These are phyloP conservation scores for Mycena indigotica DNA, from an alignment of 768 basidiomycete genomes.

Conservation along the genomic window DNA sequence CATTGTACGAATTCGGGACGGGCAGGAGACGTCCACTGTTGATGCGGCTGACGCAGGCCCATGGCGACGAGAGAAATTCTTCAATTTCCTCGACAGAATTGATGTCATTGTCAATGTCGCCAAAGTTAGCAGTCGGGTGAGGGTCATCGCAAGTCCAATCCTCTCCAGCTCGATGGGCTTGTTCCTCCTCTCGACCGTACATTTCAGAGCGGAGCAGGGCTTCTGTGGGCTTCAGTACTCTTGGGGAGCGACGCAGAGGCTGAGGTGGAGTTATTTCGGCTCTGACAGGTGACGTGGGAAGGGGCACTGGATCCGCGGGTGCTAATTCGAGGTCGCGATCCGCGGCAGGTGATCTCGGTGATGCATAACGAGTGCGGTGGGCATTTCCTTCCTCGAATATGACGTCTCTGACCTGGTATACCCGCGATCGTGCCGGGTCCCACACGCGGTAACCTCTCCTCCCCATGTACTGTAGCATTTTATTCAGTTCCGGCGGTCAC, in stretches of 20 bases:
- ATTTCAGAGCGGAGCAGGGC: background rate
- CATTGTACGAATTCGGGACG: constrained; percentile 1
- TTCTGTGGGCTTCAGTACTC: background rate
- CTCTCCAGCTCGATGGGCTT: background rate
- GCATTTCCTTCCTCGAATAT: constrained; percentile 11
- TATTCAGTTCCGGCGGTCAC: too few relatives aligned
- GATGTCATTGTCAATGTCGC: constrained; percentile 1
- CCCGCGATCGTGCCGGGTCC: background rate
- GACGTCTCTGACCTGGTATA: constrained; percentile 15
- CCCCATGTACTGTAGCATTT: constrained; percentile 23
- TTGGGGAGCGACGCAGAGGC: background rate
- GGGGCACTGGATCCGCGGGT: background rate
- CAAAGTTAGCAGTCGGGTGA: background rate
- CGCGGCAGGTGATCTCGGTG: background rate
- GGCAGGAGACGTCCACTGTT: background rate
- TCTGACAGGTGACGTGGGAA: background rate
- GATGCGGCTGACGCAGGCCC: constrained; percentile 4
- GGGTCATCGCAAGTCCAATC: constrained; percentile 3
- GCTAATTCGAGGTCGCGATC: background rate
- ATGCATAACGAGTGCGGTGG: background rate
- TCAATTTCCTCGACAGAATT: background rate
- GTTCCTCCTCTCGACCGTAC: background rate
- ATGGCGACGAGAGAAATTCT: background rate
- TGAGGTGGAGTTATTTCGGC: background rate
- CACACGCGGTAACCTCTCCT: constrained; percentile 13